phyloP scores from a whole-genome alignment of 2,329 filamentous ascomycete genomes.

The Cordyceps militaris region DNA sequence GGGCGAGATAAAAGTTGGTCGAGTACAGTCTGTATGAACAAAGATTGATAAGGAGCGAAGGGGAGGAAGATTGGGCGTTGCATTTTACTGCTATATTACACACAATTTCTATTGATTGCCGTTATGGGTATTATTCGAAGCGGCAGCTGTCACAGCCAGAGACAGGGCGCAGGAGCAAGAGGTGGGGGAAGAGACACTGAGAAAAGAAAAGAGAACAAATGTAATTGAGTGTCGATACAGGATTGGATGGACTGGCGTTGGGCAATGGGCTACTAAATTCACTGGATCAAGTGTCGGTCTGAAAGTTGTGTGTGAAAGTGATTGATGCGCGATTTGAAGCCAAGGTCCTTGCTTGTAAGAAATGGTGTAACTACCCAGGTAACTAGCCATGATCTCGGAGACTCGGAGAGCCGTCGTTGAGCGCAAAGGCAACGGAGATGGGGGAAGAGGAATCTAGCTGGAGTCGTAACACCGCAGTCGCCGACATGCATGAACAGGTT shows the following conservation, averaged over 20 bases:
- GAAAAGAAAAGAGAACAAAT: slow-evolving; percentile 7
- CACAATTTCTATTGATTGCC: not conserved
- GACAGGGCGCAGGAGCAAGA: not conserved
- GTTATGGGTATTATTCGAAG: not conserved
- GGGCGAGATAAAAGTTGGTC: slow-evolving; percentile 21
- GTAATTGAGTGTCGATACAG: not conserved
- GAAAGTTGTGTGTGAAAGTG: not conserved
- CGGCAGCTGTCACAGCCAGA: not conserved
- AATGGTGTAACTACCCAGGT: not conserved
- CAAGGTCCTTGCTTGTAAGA: not conserved
- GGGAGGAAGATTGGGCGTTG: not conserved
- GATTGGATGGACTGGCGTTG: not conserved
- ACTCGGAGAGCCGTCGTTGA: not conserved
- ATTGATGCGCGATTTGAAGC: not conserved
- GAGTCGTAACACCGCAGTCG: slow-evolving; percentile 7
- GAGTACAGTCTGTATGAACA: not conserved
- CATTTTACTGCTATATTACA: slow-evolving; percentile 9
- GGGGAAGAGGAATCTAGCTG: not conserved
- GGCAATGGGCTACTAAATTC: not conserved
- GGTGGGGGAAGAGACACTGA: not conserved
- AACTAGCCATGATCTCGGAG: not conserved
- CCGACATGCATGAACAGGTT: slow-evolving; percentile 1
- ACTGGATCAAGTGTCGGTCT: not conserved
- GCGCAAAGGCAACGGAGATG: not conserved
- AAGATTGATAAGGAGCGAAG: not conserved